Conservation (phyloP, 805 yeast genomes). For the Pichia rugopelliculosa region DNA sequence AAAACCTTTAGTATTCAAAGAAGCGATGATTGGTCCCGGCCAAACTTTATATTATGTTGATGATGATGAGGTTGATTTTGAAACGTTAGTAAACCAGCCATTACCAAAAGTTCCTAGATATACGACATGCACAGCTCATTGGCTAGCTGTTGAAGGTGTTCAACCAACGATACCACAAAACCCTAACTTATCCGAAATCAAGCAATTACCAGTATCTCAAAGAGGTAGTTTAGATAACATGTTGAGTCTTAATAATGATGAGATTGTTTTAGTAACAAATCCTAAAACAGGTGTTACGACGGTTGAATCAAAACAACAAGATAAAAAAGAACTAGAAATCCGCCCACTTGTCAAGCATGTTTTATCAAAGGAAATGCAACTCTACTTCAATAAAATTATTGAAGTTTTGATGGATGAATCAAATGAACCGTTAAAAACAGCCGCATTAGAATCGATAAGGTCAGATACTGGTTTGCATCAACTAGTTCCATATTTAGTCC, state of each 20-base stretch:
- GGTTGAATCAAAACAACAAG: conserved; percentile 18
- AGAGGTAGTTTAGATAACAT: conserved; percentile 75
- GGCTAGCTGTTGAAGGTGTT: conserved; percentile 98
- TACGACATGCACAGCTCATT: conserved; percentile 88
- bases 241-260: conserved; percentile 46
- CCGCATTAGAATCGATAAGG: conserved; percentile 78
- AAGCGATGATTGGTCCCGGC: conserved; percentile 85
- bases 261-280: conserved; percentile 25
- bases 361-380: conserved; percentile 84
- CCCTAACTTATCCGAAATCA: conserved; percentile 76
- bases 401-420: conserved; percentile 57
- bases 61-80: conserved; percentile 89
- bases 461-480: conserved; percentile 97
- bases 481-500: conserved; percentile 91
- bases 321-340: conserved; percentile 48
- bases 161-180: conserved; percentile 97
- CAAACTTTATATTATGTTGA: conserved; percentile 90
- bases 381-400: conserved; percentile 86
- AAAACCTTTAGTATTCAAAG: conserved; percentile 70
- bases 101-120: conserved; percentile 92
- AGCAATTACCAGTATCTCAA: conserved; percentile 64
- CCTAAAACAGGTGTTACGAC: conserved; percentile 24
- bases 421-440: conserved; percentile 53
- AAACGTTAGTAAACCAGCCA: conserved; percentile 86
- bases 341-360: conserved; percentile 94